Evolutionary conservation across 441 rosid genomes (phyloP).

Genomic region (Macaranga tanarius): DNA sequence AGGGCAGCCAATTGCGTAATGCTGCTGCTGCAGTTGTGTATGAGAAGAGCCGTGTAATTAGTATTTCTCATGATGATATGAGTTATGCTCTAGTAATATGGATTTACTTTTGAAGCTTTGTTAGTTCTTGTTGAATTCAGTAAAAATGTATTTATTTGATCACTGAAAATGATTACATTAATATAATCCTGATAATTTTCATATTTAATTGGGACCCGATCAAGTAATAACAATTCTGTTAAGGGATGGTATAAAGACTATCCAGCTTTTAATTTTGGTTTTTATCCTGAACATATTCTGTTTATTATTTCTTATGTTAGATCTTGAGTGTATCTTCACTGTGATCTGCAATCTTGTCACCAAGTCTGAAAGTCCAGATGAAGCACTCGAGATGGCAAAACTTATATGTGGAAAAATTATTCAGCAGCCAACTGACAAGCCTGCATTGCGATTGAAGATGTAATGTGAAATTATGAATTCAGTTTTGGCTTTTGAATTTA

Average conservation of each 20-base stretch:
- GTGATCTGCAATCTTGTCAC: constrained; percentile 90
- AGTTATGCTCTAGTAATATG: neutral
- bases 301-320: constrained; percentile 35
- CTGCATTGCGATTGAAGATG: constrained; percentile 91
- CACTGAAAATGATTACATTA: neutral
- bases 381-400: constrained; percentile 71
- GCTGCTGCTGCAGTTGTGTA: neutral
- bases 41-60: neutral
- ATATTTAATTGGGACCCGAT: neutral
- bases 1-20: neutral
- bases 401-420: constrained; percentile 65
- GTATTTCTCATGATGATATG: neutral
- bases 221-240: neutral
- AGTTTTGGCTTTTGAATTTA: constrained; percentile 7
- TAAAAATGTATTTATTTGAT: neutral
- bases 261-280: neutral
- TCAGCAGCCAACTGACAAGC: constrained; percentile 89
- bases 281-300: neutral
- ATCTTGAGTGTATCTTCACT: constrained; percentile 93
- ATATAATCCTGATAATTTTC: neutral
- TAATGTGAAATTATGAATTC: constrained; percentile 29
- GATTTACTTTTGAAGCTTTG: neutral
- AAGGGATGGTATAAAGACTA: neutral
- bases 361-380: constrained; percentile 53
- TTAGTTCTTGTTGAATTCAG: neutral